Evolutionary conservation across 2,329 filamentous ascomycete genomes (phyloP).

Genomic region (Pseudogymnoascus sp.): DNA sequence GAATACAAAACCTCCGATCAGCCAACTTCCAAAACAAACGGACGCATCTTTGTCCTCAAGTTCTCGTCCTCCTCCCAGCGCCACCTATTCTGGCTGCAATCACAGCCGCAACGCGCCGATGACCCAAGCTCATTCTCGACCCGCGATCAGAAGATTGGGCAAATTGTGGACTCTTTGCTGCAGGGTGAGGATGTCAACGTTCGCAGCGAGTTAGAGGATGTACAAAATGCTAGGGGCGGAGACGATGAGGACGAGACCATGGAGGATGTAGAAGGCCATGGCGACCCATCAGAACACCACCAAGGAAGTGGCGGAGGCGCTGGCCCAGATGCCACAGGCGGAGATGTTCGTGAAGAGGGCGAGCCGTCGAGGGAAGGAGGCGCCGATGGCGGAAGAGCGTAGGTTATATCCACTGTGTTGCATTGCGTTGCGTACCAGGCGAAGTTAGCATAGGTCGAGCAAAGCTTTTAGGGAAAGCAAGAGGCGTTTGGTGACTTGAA

Average conservation of each 20-base stretch:
- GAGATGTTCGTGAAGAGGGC: conserved; percentile 85
- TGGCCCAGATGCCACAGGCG: conserved; percentile 78
- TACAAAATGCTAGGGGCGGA: conserved; percentile 45
- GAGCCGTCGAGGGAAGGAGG: conserved; percentile 83
- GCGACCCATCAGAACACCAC: conserved; percentile 51
- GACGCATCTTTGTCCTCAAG: conserved; percentile 87
- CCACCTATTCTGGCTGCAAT: conserved; percentile 94
- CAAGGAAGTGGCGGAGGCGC: conserved; percentile 68
- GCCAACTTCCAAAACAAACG: conserved; percentile 62
- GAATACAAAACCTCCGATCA: conserved; percentile 58
- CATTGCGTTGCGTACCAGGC: conserved; percentile 1
- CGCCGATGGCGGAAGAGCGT: conserved; percentile 97
- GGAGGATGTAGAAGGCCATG: conserved; percentile 65
- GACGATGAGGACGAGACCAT: conserved; percentile 70
- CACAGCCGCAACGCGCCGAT: conserved; percentile 66
- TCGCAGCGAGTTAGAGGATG: conserved; percentile 59
- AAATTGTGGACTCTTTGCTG: conserved; percentile 76
- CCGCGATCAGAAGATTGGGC: conserved; percentile 77
- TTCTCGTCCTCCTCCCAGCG: conserved; percentile 88
- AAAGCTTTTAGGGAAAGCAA: conserved; percentile 9
- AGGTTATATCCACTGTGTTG: conserved; percentile 51
- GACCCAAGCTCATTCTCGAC: conserved; percentile 75
- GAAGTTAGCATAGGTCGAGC: conserved; percentile 3
- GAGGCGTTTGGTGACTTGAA: conserved; percentile 10
- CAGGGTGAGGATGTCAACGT: conserved; percentile 87